These are phyloP conservation scores for Aspergillus nidulans DNA, from an alignment of 495 filamentous ascomycete species.

Conservation along the genomic window DNA sequence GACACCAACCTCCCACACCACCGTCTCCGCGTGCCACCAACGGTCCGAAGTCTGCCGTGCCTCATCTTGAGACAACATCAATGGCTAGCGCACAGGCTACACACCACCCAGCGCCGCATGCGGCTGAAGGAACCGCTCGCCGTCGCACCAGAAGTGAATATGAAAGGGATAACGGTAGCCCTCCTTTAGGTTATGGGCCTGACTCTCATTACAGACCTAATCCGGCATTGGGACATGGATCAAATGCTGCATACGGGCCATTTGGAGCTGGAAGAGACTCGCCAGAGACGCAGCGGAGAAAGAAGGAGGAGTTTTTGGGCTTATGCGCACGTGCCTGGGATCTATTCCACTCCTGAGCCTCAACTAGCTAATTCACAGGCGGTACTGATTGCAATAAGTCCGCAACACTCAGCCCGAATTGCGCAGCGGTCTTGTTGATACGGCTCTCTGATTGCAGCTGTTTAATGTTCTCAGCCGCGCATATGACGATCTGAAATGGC, in stretches of 20 bases:
- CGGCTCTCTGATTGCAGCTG: neutral
- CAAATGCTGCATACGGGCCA: slow-evolving; percentile 55
- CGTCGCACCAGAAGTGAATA: slow-evolving; percentile 82
- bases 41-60: slow-evolving; percentile 33
- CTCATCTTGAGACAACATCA: slow-evolving; percentile 24
- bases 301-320: slow-evolving; percentile 90
- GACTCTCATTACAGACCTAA: slow-evolving; percentile 47
- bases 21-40: slow-evolving; percentile 64
- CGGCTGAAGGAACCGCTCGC: slow-evolving; percentile 51
- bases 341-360: slow-evolving; percentile 80
- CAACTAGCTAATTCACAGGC: neutral
- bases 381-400: neutral
- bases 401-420: neutral
- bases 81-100: slow-evolving; percentile 22
- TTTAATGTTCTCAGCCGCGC: neutral
- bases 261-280: slow-evolving; percentile 77
- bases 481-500: slow-evolving; percentile 7
- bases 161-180: slow-evolving; percentile 67
- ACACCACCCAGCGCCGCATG: slow-evolving; percentile 22
- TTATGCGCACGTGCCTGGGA: slow-evolving; percentile 93
- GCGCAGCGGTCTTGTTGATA: neutral
- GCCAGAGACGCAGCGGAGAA: slow-evolving; percentile 75
- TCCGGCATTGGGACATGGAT: slow-evolving; percentile 65
- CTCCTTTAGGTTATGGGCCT: slow-evolving; percentile 41
- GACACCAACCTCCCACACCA: slow-evolving; percentile 84